These are phyloP conservation scores for Arxiozyma bovina DNA, from an alignment of 1,139 yeast species.

Conservation along the genomic window DNA sequence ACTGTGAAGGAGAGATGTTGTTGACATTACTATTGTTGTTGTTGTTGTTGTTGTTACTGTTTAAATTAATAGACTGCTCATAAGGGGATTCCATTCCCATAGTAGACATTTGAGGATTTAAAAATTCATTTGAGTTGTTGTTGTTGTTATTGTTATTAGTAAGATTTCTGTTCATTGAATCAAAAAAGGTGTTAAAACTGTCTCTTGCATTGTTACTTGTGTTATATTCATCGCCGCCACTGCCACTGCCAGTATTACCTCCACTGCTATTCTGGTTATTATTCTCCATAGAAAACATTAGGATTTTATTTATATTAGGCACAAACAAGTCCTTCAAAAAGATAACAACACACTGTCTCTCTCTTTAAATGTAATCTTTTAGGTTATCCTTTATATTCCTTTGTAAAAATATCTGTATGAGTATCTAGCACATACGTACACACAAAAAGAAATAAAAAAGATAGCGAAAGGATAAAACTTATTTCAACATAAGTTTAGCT, in stretches of 20 bases:
- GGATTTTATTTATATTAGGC: background rate
- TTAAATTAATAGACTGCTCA: background rate
- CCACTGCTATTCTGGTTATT: constrained; percentile 4
- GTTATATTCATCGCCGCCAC: constrained; percentile 7
- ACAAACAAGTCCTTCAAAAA: background rate
- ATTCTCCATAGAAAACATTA: background rate
- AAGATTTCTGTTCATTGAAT: background rate
- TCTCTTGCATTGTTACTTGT: background rate
- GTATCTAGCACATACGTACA: too few species aligned
- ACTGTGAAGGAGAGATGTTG: constrained; percentile 9
- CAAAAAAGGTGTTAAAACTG: background rate
- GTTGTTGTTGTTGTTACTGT: constrained; percentile 1
- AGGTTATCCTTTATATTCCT: too few species aligned
- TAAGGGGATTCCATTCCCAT: constrained; percentile 1
- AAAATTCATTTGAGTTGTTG: background rate
- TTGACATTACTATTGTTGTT: constrained; percentile 6
- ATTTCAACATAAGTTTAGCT: too few species aligned
- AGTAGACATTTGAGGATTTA: background rate
- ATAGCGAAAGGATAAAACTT: too few species aligned
- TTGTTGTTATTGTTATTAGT: constrained; percentile 3
- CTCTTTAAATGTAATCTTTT: too few species aligned
- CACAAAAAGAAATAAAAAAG: too few species aligned
- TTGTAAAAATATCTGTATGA: too few species aligned
- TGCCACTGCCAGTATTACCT: constrained; percentile 7
- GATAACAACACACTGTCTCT: background rate